These are phyloP conservation scores for Venturia effusa DNA, from an alignment of 2,329 filamentous ascomycete species.

Conservation along the genomic window DNA sequence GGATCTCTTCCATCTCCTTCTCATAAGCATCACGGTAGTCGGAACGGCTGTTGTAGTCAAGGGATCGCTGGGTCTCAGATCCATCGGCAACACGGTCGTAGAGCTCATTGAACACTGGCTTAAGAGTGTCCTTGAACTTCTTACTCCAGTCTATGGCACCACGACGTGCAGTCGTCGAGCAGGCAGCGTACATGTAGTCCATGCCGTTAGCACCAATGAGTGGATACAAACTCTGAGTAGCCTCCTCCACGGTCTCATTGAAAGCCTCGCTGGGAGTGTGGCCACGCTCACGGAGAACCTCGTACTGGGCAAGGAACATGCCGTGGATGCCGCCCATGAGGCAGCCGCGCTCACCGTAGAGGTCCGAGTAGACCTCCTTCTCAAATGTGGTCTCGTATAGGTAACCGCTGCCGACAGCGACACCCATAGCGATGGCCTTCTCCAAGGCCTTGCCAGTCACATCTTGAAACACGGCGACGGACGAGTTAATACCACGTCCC, in stretches of 20 bases:
- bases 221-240: constrained; percentile 94
- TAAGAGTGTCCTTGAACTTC: constrained; percentile 94
- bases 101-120: constrained; percentile 96
- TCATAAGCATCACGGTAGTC: constrained; percentile 98
- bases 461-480: constrained; percentile 96
- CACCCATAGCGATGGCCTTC: constrained; percentile 92
- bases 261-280: constrained; percentile 97
- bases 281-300: constrained; percentile 97
- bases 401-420: constrained; percentile 94
- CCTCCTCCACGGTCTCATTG: constrained; percentile 99
- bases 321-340: constrained; percentile 99
- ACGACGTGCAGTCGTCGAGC: constrained; percentile 95
- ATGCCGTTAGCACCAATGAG: constrained; percentile 96
- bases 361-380: constrained; percentile 99
- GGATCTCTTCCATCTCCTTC: constrained; percentile 98
- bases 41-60: constrained; percentile 91
- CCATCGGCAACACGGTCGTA: constrained; percentile 90
- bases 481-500: constrained; percentile 99
- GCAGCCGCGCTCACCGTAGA: constrained; percentile 99
- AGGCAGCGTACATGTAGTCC: constrained; percentile 99
- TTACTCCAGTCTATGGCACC: constrained; percentile 98
- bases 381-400: constrained; percentile 99
- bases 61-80: constrained; percentile 87
- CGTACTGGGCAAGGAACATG: constrained; percentile 99
- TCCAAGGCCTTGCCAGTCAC: constrained; percentile 97